phyloP scores from a whole-genome alignment of 1,284 basidiomycete species.

The Trichosporon coremiiforme region DNA sequence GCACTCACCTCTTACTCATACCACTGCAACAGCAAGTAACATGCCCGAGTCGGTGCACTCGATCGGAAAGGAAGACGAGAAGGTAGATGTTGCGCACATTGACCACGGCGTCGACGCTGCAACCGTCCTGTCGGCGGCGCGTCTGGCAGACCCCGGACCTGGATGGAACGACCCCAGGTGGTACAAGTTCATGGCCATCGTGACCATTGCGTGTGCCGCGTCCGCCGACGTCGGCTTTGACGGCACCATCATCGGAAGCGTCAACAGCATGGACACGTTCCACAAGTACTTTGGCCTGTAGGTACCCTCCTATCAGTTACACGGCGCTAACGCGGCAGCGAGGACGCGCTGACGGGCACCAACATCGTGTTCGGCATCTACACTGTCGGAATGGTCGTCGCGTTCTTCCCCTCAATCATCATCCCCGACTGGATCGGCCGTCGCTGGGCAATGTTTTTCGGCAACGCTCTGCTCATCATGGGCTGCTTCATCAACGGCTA shows the following conservation, averaged over 20 bases:
- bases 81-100: not conserved
- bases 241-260: slow-evolving; percentile 63
- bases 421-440: slow-evolving; percentile 63
- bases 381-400: slow-evolving; percentile 54
- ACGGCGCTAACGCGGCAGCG: not conserved
- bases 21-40: not conserved
- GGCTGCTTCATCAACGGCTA: slow-evolving; percentile 62
- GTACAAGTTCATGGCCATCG: slow-evolving; percentile 9
- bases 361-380: slow-evolving; percentile 52
- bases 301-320: not conserved
- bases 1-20: not conserved
- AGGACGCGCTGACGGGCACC: slow-evolving; percentile 3
- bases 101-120: slow-evolving; percentile 2
- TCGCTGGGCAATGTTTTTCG: slow-evolving; percentile 62
- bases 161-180: not conserved
- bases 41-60: slow-evolving; percentile 4
- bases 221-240: slow-evolving; percentile 50
- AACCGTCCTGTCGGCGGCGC: not conserved
- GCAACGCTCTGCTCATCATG: slow-evolving; percentile 59
- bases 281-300: slow-evolving; percentile 28
- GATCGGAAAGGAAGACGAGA: not conserved
- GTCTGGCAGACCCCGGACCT: not conserved
- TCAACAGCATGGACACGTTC: slow-evolving; percentile 61
- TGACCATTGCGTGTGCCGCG: slow-evolving; percentile 1
- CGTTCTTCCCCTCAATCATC: slow-evolving; percentile 52